Base-by-base conservation (phyloP, 2,329 filamentous ascomycete genomes). In the Microcyclospora pomicola region DNA sequence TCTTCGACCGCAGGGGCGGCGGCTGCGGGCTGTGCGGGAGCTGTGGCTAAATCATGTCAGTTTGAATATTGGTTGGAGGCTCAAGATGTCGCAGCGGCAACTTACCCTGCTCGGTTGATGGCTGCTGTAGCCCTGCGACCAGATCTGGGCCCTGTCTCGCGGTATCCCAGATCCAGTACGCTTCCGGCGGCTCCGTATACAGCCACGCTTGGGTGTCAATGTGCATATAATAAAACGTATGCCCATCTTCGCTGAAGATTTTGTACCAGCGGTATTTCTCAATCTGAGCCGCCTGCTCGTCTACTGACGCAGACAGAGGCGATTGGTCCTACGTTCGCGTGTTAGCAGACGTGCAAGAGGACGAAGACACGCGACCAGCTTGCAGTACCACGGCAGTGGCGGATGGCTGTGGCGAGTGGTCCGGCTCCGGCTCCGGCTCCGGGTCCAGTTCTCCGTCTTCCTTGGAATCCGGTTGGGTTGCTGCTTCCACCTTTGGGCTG, bases 111-210 rank as follows among this genome's bases (percentile, higher is more conserved):
- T 15, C 15, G 29, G 28, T 35, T 3, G 44, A 38, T 12, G 51
- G 49, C 5, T 49, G 29, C 35, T 55, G 51, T 27, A 55, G 42
- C 13, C 52, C 52, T 9, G 41, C 39, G 2, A 33, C 32, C 19
- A 4, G 19, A 32, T 56, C 49, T 33, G 49, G 41, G 4, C 43
- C 42, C 30, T 44, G 42, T 4, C 37, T 42, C 13, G 36, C 36
- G 13, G 45, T 35, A 35, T 55, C 45, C 46, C 48, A 56, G 28
- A 56, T 34, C 52, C 51, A 56, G 45, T 55, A 58, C 5, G 49
- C 49, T 42, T 54, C 50, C 15, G 35, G 37, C 4, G 54, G 54
- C 40, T 55, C 53, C 7, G 49, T 43, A 48, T 48, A 53, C 31
- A 34, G 34, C 5, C 45, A 48, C 34, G 50, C 49, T 14, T 44